Evolutionary conservation across 1,284 basidiomycete species (phyloP).

Genomic region (Stereum hirsutum): DNA sequence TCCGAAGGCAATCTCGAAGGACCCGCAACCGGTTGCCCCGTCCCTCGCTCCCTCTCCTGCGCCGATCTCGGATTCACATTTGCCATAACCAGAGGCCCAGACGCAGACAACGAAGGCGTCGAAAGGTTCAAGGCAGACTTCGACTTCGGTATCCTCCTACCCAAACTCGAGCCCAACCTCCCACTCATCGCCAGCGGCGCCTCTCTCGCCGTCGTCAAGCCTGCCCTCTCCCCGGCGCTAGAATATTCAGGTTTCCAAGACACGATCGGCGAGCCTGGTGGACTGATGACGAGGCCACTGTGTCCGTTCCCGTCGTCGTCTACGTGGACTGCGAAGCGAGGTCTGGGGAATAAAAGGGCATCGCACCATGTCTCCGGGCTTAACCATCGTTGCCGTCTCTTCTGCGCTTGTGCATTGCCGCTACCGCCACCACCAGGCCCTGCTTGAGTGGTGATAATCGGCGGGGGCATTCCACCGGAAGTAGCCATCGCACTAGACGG

Average conservation of each 20-base stretch:
- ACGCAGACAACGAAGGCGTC: constrained; percentile 1
- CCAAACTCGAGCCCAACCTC: constrained; percentile 16
- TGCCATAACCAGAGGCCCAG: too few relatives aligned
- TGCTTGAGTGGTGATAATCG: constrained; percentile 14
- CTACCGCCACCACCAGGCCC: constrained; percentile 8
- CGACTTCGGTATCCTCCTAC: constrained; percentile 32
- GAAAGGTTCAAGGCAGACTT: constrained; percentile 32
- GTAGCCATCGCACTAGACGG: neutral
- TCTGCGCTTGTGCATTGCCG: neutral
- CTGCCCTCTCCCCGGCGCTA: neutral
- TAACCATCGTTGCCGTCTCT: constrained; percentile 48
- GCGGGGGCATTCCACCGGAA: constrained; percentile 10
- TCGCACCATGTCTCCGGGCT: constrained; percentile 74
- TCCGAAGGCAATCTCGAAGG: neutral
- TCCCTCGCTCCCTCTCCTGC: too few relatives aligned
- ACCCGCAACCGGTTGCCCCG: neutral
- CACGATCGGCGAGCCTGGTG: constrained; percentile 36
- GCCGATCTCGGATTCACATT: too few relatives aligned
- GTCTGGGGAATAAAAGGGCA: constrained; percentile 64
- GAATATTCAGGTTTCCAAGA: too few relatives aligned
- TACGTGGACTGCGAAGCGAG: constrained; percentile 44
- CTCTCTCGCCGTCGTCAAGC: neutral
- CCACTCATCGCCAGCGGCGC: neutral
- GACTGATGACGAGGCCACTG: constrained; percentile 35
- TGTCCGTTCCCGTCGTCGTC: constrained; percentile 15